phyloP scores from a whole-genome alignment of 106 monocot genomes.

The Xerophyta viscosa region DNA sequence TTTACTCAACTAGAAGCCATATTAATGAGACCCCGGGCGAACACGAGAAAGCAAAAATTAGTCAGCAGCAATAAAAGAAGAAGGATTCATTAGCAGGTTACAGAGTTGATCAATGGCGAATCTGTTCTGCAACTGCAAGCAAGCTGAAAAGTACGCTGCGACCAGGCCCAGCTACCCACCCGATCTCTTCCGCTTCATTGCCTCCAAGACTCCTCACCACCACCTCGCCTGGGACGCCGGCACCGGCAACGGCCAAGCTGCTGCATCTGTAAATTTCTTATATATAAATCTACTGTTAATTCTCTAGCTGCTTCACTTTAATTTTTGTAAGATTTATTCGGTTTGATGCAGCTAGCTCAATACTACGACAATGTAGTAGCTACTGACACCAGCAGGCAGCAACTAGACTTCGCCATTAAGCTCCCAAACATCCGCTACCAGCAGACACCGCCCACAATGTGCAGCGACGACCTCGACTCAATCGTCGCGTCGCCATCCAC shows the following conservation, averaged over 20 bases:
- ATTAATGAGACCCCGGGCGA: too few species aligned
- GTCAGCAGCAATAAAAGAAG: too few species aligned
- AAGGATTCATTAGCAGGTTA: too few species aligned
- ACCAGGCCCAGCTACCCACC: slow-evolving; percentile 60
- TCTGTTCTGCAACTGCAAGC: slow-evolving; percentile 60
- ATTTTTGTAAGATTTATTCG: too few species aligned
- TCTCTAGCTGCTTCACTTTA: too few species aligned
- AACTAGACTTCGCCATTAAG: slow-evolving; percentile 35
- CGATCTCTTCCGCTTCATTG: slow-evolving; percentile 65
- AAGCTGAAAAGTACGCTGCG: slow-evolving; percentile 46
- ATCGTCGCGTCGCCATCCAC: slow-evolving; percentile 27
- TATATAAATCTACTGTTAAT: too few species aligned
- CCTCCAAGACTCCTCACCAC: slow-evolving; percentile 46
- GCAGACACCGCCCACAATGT: slow-evolving; percentile 24
- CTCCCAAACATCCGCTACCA: slow-evolving; percentile 59
- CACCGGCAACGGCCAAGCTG: slow-evolving; percentile 88
- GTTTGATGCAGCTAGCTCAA: slow-evolving; percentile 31
- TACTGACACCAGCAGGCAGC: slow-evolving; percentile 64
- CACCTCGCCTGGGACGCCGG: slow-evolving; percentile 78
- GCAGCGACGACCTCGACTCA: slow-evolving; percentile 18
- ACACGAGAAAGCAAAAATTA: too few species aligned
- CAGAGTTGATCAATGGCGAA: too few species aligned
- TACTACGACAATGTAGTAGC: slow-evolving; percentile 55
- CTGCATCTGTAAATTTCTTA: slow-evolving; percentile 33
- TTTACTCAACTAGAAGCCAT: too few species aligned